Percentiles rank a stretch among this genome's conserved stretches.
phyloP scores from a whole-genome alignment of 2,329 filamentous ascomycete species.

The Fusarium globosum region DNA sequence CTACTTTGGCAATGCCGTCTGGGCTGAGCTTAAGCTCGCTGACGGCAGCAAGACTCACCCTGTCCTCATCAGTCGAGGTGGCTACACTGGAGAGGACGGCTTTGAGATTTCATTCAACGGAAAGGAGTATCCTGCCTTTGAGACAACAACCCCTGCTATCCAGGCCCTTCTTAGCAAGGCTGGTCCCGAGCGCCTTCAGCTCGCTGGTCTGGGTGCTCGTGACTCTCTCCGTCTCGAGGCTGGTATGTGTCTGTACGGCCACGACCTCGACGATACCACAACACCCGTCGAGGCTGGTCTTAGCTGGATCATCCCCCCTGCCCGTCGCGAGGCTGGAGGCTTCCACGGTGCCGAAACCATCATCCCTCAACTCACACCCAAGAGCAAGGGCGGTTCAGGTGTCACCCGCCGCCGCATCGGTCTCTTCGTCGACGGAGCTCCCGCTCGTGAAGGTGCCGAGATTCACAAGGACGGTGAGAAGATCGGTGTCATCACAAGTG shows the following conservation, averaged over 20 bases:
- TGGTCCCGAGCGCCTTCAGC: conserved; percentile 71
- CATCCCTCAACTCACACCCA: conserved; percentile 78
- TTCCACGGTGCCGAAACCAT: conserved; percentile 89
- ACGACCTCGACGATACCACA: conserved; percentile 87
- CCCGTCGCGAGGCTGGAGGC: conserved; percentile 72
- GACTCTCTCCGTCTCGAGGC: conserved; percentile 95
- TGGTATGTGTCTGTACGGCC: conserved; percentile 99
- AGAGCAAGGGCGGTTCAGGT: conserved; percentile 76
- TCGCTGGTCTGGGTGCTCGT: conserved; percentile 89
- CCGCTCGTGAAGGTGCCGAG: conserved; percentile 88
- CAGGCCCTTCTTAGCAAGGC: conserved; percentile 75
- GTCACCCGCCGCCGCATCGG: conserved; percentile 81
- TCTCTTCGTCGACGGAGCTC: conserved; percentile 83
- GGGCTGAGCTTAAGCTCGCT: conserved; percentile 71
- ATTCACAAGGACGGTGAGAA: conserved; percentile 75
- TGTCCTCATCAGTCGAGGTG: conserved; percentile 81
- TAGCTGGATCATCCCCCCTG: conserved; percentile 85
- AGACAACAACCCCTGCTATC: conserved; percentile 65
- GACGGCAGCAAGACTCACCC: conserved; percentile 57
- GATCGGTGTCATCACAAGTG: conserved; percentile 87
- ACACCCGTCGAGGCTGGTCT: conserved; percentile 69
- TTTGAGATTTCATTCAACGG: conserved; percentile 89
- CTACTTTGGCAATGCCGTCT: conserved; percentile 83
- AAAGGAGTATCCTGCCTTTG: conserved; percentile 53
- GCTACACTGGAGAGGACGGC: conserved; percentile 97